Conservation (phyloP, 2,329 filamentous ascomycete genomes). For the Aureobasidium subglaciale region DNA sequence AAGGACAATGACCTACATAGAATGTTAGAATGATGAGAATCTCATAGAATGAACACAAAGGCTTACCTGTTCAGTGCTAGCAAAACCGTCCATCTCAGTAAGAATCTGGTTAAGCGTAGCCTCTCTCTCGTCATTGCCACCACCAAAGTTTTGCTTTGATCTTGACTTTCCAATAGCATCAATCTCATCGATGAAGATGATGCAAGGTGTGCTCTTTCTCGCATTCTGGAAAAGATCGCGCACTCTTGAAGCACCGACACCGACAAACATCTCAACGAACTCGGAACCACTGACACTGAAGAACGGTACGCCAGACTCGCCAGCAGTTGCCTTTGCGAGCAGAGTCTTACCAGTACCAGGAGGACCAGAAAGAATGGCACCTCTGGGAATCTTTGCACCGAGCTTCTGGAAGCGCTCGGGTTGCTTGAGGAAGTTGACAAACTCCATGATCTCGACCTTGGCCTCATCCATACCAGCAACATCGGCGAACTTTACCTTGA, state of each 20-base stretch:
- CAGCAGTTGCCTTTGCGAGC: constrained; percentile 92
- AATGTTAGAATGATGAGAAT: background rate
- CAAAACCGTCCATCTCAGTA: constrained; percentile 99
- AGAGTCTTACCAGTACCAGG: constrained; percentile 98
- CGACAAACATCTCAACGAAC: constrained; percentile 99
- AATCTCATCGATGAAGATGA: constrained; percentile 99
- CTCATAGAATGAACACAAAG: background rate
- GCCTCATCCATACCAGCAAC: constrained; percentile 98
- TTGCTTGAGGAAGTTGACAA: constrained; percentile 93
- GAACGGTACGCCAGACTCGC: constrained; percentile 94
- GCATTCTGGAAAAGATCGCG: constrained; percentile 91
- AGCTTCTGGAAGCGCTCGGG: constrained; percentile 88
- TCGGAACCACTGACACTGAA: constrained; percentile 98
- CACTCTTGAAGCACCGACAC: constrained; percentile 92
- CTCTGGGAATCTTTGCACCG: constrained; percentile 94
- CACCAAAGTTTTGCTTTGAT: constrained; percentile 72
- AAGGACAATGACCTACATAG: constrained; percentile 70
- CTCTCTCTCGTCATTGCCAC: constrained; percentile 95
- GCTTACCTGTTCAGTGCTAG: constrained; percentile 71
- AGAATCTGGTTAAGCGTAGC: constrained; percentile 96
- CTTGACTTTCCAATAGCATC: constrained; percentile 93
- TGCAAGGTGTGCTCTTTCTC: constrained; percentile 92
- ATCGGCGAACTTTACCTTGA: constrained; percentile 95
- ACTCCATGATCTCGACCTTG: constrained; percentile 98
- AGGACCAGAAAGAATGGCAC: constrained; percentile 93